phyloP scores from a whole-genome alignment of 257 asterid species.

The Voacanga thouarsii region DNA sequence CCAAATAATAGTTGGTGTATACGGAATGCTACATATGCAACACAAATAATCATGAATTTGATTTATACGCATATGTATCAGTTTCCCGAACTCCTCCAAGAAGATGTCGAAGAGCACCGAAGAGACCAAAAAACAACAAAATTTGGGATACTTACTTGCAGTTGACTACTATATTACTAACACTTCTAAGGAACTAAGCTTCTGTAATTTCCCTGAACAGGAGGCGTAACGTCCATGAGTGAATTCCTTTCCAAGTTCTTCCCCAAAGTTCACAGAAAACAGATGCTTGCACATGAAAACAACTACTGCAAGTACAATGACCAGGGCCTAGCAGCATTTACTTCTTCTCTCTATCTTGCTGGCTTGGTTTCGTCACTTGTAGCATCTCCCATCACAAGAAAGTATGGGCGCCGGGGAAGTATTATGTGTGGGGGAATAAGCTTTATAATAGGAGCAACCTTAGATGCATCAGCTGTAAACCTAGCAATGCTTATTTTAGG shows the following conservation, averaged over 20 bases:
- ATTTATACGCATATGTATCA: no score
- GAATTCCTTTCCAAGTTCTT: slow-evolving; percentile 68
- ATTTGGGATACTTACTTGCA: neutral
- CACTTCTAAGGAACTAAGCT: neutral
- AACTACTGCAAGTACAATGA: slow-evolving; percentile 84
- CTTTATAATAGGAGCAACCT: slow-evolving; percentile 66
- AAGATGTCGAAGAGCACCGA: neutral
- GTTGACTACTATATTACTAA: neutral
- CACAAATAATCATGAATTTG: no score
- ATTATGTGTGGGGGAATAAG: slow-evolving; percentile 77
- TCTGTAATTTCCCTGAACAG: slow-evolving; percentile 25
- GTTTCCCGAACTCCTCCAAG: neutral
- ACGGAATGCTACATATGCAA: neutral
- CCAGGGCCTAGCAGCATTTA: slow-evolving; percentile 73
- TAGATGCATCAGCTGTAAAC: slow-evolving; percentile 60
- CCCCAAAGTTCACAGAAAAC: slow-evolving; percentile 51
- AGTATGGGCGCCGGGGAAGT: slow-evolving; percentile 64
- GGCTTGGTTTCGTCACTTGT: slow-evolving; percentile 64
- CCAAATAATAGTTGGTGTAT: neutral
- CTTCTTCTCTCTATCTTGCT: slow-evolving; percentile 79
- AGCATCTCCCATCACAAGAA: slow-evolving; percentile 72
- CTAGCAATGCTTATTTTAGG: slow-evolving; percentile 74
- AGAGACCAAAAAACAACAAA: neutral
- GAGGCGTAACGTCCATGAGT: slow-evolving; percentile 93
- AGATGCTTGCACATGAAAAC: slow-evolving; percentile 58